Evolutionary conservation across 169 alveolate genomes (phyloP).

Genomic region (Neospora caninum): DNA sequence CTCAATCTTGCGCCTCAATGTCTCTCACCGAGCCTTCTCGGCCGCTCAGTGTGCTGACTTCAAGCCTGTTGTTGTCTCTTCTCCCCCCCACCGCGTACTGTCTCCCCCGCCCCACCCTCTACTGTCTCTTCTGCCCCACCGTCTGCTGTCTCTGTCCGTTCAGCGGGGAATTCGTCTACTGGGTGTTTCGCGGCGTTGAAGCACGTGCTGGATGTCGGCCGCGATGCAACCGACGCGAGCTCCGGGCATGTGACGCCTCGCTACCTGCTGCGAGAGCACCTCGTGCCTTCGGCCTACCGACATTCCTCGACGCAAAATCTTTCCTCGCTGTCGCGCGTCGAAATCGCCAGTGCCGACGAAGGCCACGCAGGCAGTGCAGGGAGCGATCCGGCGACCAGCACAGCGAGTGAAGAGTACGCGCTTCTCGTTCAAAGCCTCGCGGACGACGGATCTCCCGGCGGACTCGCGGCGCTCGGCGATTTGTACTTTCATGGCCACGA

Average conservation of each 20-base stretch:
- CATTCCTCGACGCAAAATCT: background rate
- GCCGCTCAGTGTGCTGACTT: too few relatives aligned
- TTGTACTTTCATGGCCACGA: slow-evolving; percentile 71
- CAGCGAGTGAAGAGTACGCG: slow-evolving; percentile 63
- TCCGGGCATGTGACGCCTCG: background rate
- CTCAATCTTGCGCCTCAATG: background rate
- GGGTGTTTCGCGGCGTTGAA: background rate
- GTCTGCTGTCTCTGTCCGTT: background rate
- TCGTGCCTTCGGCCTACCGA: slow-evolving; percentile 2
- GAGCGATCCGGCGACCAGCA: background rate
- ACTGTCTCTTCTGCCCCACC: background rate
- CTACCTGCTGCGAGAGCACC: background rate
- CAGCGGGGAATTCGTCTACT: background rate
- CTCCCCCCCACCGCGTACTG: background rate
- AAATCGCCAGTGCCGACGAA: slow-evolving; percentile 13
- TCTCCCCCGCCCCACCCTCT: background rate
- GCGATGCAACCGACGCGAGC: background rate
- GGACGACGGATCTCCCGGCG: slow-evolving; percentile 71
- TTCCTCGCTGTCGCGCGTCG: background rate
- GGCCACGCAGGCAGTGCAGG: background rate
- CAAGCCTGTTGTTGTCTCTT: background rate
- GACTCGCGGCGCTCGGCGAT: slow-evolving; percentile 75
- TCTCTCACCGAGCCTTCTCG: background rate
- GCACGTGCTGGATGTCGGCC: slow-evolving; percentile 12
- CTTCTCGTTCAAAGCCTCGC: slow-evolving; percentile 72